Evolutionary conservation across 495 filamentous ascomycete genomes (phyloP), one percentile per base, ranked within the genome.

Genomic region (Aspergillus bridgeri): DNA sequence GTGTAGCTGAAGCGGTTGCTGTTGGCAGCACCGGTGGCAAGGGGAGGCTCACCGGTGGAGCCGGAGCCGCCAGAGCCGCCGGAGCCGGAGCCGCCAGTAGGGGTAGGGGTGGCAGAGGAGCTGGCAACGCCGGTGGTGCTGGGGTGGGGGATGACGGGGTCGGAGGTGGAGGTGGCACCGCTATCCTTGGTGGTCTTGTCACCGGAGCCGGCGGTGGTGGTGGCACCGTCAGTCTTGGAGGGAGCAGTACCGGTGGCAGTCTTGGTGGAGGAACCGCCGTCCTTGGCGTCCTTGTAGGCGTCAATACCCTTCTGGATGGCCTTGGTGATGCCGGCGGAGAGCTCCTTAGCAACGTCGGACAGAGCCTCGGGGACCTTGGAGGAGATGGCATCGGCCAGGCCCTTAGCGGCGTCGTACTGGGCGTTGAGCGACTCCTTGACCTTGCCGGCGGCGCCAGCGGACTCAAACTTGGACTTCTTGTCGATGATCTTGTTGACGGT

Each of bases 391-490:
- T 64, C 61, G 19, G 75, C 65, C 20, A 77, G 67, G 42, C 42
- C 47, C 47, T 68, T 56, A 57, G 71, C 67, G 33, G 73, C 75
- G 54, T 52, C 57, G 29, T 66, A 66, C 55, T 74, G 66, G 20
- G 63, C 51, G n/a, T 59, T 46, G 29, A 77, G 64, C 19, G 62
- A 53, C 15, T 45, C 24, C 46, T 71, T 62, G 57, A 75, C 56
- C 4, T 44, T 38, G 3, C 51, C 51, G 56, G 70, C 76, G 15
- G 66, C 58, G 44, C 64, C 61, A 27, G 70, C 69, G 18, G 66
- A 53, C 48, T 69, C 70, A 60, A 79, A 67, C 18, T 63, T 45
- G 22, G 44, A 25, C 63, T 74, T 73, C 68, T 74, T 75, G 51
- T 51, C 43, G 52, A 64, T 63, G 48, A 78, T 53, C 53, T 73